Conservation (phyloP, 495 filamentous ascomycete species). For the Penicillium bialowiezense region DNA sequence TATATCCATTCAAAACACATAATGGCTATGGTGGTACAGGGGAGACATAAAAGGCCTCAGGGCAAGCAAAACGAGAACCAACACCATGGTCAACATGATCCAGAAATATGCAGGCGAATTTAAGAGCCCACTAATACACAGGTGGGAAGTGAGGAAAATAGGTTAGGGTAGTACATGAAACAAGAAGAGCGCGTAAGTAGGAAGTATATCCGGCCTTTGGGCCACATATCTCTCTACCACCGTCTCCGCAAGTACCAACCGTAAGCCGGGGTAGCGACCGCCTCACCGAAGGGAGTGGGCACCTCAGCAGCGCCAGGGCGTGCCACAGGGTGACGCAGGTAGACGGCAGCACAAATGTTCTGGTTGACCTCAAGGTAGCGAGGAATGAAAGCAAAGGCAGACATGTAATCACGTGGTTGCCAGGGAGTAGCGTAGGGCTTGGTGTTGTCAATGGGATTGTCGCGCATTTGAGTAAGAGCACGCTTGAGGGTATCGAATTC, state of each 20-base stretch:
- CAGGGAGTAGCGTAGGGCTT: constrained; percentile 93
- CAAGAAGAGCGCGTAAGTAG: constrained; percentile 11
- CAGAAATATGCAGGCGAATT: constrained; percentile 30
- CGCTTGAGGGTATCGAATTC: constrained; percentile 43
- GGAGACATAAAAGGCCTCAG: constrained; percentile 11
- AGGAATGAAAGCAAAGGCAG: constrained; percentile 90
- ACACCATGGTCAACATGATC: constrained; percentile 33
- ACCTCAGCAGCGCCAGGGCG: constrained; percentile 84
- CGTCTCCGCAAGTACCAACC: constrained; percentile 91
- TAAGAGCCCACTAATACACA: constrained; percentile 42
- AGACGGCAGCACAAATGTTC: constrained; percentile 91
- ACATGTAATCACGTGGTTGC: constrained; percentile 83
- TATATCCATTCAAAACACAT: constrained; percentile 31
- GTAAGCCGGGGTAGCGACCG: constrained; percentile 71
- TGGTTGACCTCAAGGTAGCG: constrained; percentile 96
- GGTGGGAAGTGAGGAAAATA: constrained; percentile 16
- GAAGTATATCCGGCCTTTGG: neutral
- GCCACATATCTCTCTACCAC: constrained; percentile 41
- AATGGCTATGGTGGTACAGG: constrained; percentile 31
- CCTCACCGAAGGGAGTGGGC: constrained; percentile 72
- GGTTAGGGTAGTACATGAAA: constrained; percentile 15
- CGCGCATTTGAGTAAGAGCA: constrained; percentile 54
- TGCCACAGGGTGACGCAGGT: constrained; percentile 93
- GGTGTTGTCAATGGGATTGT: constrained; percentile 69
- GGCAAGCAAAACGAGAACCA: constrained; percentile 25